Evolutionary conservation across 2,329 filamentous ascomycete species (phyloP).

Genomic region (Trichoderma semiorbis): DNA sequence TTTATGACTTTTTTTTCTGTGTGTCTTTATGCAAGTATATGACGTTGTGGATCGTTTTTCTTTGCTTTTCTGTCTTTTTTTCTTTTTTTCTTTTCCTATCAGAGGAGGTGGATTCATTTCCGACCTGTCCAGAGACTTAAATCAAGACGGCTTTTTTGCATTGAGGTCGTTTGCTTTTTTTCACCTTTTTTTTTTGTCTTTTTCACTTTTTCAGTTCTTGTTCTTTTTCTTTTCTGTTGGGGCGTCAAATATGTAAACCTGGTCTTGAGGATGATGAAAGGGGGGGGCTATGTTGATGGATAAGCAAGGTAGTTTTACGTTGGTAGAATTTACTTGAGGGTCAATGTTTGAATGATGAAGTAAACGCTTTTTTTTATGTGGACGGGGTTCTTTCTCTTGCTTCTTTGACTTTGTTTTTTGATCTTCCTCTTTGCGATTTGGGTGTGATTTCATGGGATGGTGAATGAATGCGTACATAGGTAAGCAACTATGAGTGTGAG

Average conservation of each 20-base stretch:
- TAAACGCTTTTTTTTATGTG: neutral
- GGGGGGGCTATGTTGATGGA: neutral
- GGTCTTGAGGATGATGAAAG: neutral
- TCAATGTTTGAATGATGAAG: neutral
- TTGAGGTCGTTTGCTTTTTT: neutral
- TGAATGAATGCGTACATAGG: neutral
- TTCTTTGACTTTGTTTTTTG: too few relatives aligned
- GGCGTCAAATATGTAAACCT: neutral
- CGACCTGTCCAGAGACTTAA: neutral
- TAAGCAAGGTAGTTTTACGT: neutral
- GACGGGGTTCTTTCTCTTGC: neutral
- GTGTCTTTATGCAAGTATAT: constrained; percentile 7
- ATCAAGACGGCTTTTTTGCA: neutral
- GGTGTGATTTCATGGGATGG: neutral
- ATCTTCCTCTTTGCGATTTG: neutral
- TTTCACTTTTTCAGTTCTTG: neutral
- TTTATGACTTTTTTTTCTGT: neutral
- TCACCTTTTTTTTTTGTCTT: neutral
- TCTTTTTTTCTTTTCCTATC: neutral
- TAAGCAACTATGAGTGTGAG: neutral
- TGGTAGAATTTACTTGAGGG: neutral
- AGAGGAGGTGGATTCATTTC: neutral
- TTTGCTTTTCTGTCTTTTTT: neutral
- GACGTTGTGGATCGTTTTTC: neutral
- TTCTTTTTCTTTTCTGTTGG: neutral